Base-by-base conservation (phyloP, 768 basidiomycete genomes). In the Mycena alexandri region DNA sequence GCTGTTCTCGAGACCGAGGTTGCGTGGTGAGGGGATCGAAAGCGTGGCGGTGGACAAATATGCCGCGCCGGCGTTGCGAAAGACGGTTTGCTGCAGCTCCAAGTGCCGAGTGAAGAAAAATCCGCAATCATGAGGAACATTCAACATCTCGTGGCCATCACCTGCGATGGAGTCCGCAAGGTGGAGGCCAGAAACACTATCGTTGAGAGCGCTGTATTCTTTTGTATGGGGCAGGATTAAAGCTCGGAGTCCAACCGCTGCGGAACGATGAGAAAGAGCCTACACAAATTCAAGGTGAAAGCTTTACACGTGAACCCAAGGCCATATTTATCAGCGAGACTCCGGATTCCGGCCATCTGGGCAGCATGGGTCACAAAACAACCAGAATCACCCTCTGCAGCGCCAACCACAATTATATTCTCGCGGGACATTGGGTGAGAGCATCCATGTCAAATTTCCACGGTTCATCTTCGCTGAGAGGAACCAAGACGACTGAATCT, bases 61-160 rank as follows among this genome's bases (percentile, higher is more conserved):
- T n/a, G 59, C 66, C 17, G 70, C n/a, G 17, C 34, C 48, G 7
- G 70, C 62, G 61, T 71, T 71, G 3, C 36, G 21, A 38, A 71
- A 68, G 6, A 71, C 70, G 0, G 53, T 29, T 43, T 71, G 58
- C 41, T 71, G 70, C n/a, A 71, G 14, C 9, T 34, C 21, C 36
- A 58, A 36, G 51, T 65, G 58, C 1, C 55, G 57, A 10, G 66
- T 68, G 47, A 71, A 68, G 55, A 71, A 68, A 17, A 71, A 68
- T 5, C 70, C 70, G 52, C 70, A 71, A 19, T 71, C 70, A 34
- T 71, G 65, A 0, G 70, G 59, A n/a, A 59, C 55, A 12, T 71
- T 63, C 34, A 71, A 14, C 5, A 71, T 59, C 48, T 67, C 67
- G 36, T 71, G 70, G 16, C 62, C 66, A n/a, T 71, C 70, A 1